These are phyloP conservation scores for Gnaphalium uliginosum DNA, from an alignment of 129 eudicot species.

Conservation along the genomic window DNA sequence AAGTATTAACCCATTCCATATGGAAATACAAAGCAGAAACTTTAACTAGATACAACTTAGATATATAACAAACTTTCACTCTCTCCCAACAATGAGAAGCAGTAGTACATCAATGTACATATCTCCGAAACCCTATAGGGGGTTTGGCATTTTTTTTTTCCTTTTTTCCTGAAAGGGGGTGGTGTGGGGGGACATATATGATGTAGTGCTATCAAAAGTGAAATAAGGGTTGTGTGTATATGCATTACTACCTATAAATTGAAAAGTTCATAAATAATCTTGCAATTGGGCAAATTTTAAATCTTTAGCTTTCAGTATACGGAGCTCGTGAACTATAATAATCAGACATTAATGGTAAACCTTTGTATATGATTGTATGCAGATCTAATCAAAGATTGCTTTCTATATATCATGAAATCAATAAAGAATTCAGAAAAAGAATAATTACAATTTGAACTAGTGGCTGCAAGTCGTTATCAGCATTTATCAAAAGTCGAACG, in stretches of 20 bases:
- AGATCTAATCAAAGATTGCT: conserved; percentile 8
- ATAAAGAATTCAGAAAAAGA: not conserved
- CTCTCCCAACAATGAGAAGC: conserved; percentile 5
- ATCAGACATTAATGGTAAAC: not conserved
- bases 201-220: conserved; percentile 8
- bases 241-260: conserved; percentile 7
- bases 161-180: too few relatives aligned
- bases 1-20: not conserved
- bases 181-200: too few relatives aligned
- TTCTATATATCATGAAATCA: conserved; percentile 3
- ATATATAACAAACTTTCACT: not conserved
- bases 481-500: not conserved
- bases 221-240: not conserved
- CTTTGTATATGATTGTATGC: not conserved
- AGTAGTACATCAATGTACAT: not conserved
- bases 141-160: not conserved
- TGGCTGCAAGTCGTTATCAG: conserved; percentile 6
- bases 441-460: conserved; percentile 1
- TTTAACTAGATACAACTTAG: not conserved
- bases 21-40: not conserved
- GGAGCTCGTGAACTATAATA: not conserved
- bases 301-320: not conserved
- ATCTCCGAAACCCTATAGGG: not conserved
- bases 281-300: not conserved
- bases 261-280: conserved; percentile 5